Evolutionary conservation across 345 rosid species (phyloP).

Genomic region (Hypericum perforatum): DNA sequence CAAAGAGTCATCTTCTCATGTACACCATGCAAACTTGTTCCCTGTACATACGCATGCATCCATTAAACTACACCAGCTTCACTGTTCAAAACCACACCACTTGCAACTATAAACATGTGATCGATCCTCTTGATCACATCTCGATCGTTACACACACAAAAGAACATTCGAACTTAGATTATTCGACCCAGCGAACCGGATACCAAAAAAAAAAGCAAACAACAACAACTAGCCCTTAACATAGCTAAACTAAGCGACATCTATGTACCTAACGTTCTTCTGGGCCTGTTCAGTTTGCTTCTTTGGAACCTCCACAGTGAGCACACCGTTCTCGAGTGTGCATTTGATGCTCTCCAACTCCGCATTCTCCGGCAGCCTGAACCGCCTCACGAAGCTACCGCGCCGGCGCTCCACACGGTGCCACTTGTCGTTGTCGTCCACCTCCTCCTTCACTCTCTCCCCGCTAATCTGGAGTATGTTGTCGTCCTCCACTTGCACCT

Average conservation of each 20-base stretch:
- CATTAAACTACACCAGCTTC: no score
- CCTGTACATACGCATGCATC: no score
- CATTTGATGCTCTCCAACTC: slow-evolving; percentile 11
- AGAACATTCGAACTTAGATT: no score
- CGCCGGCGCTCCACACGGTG: slow-evolving; percentile 9
- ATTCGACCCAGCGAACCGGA: no score
- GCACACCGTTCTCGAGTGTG: slow-evolving; percentile 9
- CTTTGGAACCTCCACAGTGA: slow-evolving; percentile 12
- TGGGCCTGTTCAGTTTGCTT: not conserved
- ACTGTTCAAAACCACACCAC: no score
- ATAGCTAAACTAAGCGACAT: not conserved
- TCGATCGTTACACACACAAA: no score
- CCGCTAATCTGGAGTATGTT: slow-evolving; percentile 13
- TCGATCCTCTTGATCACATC: no score
- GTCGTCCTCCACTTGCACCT: slow-evolving; percentile 10
- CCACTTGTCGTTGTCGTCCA: slow-evolving; percentile 15
- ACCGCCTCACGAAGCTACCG: slow-evolving; percentile 13
- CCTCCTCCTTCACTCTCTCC: slow-evolving; percentile 8
- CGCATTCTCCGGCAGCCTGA: slow-evolving; percentile 12
- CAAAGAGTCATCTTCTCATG: no score
- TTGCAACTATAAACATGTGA: no score
- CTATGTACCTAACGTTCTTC: slow-evolving; percentile 7
- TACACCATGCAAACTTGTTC: no score
- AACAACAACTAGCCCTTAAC: no score
- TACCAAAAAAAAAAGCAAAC: no score